phyloP scores from a whole-genome alignment of 2,329 filamentous ascomycete species.

The Lecanicillium sp. region DNA sequence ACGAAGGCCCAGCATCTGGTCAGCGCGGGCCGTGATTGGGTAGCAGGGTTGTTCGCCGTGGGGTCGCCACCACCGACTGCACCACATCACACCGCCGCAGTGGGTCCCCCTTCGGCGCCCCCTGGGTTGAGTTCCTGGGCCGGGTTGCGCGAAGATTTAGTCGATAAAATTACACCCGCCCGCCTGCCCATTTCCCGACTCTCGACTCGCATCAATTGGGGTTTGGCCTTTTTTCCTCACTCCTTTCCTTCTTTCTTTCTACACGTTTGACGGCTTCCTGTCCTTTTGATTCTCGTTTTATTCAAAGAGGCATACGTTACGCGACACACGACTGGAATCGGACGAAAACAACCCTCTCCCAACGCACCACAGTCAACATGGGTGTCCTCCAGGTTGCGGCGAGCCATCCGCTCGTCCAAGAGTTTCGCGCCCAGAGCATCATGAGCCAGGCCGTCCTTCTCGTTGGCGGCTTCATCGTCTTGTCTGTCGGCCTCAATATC shows the following conservation, averaged over 20 bases:
- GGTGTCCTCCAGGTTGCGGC: constrained; percentile 46
- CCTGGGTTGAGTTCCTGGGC: background rate
- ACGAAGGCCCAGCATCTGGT: background rate
- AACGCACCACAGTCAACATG: constrained; percentile 36
- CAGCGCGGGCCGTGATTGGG: too few species aligned
- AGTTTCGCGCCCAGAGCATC: constrained; percentile 39
- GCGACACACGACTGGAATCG: too few species aligned
- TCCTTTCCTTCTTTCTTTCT: background rate
- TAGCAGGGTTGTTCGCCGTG: too few species aligned
- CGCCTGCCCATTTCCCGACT: too few species aligned
- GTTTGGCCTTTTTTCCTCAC: background rate
- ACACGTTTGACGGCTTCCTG: too few species aligned
- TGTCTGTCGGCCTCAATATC: constrained; percentile 70
- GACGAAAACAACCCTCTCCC: constrained; percentile 1
- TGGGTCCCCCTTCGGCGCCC: constrained; percentile 1
- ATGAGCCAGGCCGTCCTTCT: constrained; percentile 39
- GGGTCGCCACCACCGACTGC: background rate
- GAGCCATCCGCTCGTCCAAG: constrained; percentile 40
- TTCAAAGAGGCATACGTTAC: too few species aligned
- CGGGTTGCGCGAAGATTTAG: background rate
- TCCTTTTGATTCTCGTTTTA: too few species aligned
- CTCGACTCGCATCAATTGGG: background rate
- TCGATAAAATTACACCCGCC: background rate
- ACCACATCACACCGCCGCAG: background rate
- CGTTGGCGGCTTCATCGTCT: constrained; percentile 34